Base-by-base conservation (phyloP, 108 stramenopile species). In the Pseudonitzschia multistriata region DNA sequence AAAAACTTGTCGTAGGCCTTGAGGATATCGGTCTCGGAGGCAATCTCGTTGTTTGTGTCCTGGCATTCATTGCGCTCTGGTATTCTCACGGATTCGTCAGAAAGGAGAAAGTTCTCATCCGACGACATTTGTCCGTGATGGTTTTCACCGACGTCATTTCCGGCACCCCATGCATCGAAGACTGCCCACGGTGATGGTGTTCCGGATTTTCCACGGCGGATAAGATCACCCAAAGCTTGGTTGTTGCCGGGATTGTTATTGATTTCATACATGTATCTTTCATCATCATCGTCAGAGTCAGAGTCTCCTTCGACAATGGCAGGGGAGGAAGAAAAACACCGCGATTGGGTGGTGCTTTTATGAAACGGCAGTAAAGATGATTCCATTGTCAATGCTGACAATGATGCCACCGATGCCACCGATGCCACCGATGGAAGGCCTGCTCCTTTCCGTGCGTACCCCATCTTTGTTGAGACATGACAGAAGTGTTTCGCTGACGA, bases 151-250 rank as follows among this genome's bases (percentile, higher is more conserved):
- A 55, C 33, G 27, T 79, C 78, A 22, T 45, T 59, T 55, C 86
- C 87, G n/a, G 89, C 92, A 24, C 92, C 92, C 92, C 92, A 94
- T 21, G 92, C 92, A 79, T 94, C 92, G 76, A 91, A 94, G 49
- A 91, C 85, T n/a, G 92, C 89, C 92, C 89, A 90, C 49, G 92
- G 92, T 63, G 88, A 89, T 59, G 92, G 89, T 5, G 92, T 88
- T 42, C 92, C 92, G 22, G 85, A 80, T 72, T 89, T 88, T 70
- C 62, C 48, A 5, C 53, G 45, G 72, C 78, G 14, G 37, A 74
- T 69, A 21, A 35, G 33, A 60, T 60, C 59, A 7, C 35, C 59
- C 33, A 3, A 5, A 7, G n/a, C 19, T 4, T 21, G 31, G 28
- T 3, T 60, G 31, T 59, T 59, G 35, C 17, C n/a, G 31, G 57